Evolutionary conservation across 1,284 basidiomycete species (phyloP).

Genomic region (Coniferiporia sulphurascens): DNA sequence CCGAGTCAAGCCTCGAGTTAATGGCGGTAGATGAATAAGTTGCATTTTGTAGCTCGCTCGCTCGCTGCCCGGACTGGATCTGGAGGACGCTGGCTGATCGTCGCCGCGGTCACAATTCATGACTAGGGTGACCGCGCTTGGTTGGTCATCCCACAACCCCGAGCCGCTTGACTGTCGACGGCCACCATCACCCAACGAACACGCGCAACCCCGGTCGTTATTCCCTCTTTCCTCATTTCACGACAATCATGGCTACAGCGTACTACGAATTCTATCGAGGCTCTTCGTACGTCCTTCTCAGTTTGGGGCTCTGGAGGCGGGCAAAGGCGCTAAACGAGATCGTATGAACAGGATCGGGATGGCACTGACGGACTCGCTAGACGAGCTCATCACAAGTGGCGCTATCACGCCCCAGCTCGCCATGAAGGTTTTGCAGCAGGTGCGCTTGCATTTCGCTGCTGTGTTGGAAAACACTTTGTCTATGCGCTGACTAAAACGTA

Average conservation of each 20-base stretch:
- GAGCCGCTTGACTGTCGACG: slow-evolving; percentile 9
- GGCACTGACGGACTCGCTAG: slow-evolving; percentile 97
- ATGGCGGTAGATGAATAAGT: not conserved
- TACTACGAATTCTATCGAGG: slow-evolving; percentile 92
- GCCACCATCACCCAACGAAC: not conserved
- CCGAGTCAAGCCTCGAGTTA: not conserved
- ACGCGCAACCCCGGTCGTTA: not conserved
- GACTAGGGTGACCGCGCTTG: not conserved
- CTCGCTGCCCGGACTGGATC: not conserved
- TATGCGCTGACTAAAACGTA: slow-evolving; percentile 1
- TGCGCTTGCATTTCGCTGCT: slow-evolving; percentile 31
- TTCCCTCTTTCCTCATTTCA: not conserved
- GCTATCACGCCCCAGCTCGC: slow-evolving; percentile 97
- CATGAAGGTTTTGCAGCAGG: slow-evolving; percentile 96
- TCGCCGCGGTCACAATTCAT: not conserved
- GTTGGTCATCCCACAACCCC: not conserved
- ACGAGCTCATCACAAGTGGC: slow-evolving; percentile 96
- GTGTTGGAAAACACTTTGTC: not conserved
- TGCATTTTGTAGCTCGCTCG: not conserved
- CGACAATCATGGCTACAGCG: slow-evolving; percentile 60
- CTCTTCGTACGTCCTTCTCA: slow-evolving; percentile 60
- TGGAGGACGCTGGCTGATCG: not conserved
- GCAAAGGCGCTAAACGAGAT: not conserved
- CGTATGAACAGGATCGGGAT: slow-evolving; percentile 78
- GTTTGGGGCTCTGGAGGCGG: not conserved